These are phyloP conservation scores for Aspergillus puulaauensis DNA, from an alignment of 2,329 filamentous ascomycete species.

Conservation along the genomic window DNA sequence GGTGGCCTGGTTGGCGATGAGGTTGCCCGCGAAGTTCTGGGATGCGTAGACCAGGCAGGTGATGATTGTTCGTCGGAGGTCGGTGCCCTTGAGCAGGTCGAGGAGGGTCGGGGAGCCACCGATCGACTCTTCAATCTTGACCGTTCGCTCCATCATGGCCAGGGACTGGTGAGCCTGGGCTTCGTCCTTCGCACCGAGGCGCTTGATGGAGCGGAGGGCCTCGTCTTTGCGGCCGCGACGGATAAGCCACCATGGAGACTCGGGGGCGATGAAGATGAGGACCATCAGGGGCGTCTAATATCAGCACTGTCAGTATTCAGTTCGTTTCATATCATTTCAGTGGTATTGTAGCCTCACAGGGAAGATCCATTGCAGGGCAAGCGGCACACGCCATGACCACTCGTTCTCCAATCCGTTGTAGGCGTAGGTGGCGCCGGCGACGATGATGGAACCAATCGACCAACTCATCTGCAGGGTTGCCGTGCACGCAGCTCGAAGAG, in stretches of 20 bases:
- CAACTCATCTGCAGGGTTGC: conserved; percentile 31
- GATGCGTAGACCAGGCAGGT: conserved; percentile 33
- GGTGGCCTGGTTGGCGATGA: conserved; percentile 63
- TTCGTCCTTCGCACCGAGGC: conserved; percentile 19
- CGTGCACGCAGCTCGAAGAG: conserved; percentile 27
- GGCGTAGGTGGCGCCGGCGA: conserved; percentile 24
- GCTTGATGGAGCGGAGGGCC: conserved; percentile 24
- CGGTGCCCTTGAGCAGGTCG: conserved; percentile 34
- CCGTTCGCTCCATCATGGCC: conserved; percentile 35
- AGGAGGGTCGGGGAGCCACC: conserved; percentile 28
- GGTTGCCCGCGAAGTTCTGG: conserved; percentile 58
- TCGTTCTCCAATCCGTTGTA: conserved; percentile 20
- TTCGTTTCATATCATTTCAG: too few species aligned
- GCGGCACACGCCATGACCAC: conserved; percentile 28
- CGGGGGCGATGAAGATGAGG: conserved; percentile 27
- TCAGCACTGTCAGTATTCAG: too few species aligned
- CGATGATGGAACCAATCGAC: conserved; percentile 31
- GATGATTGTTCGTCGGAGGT: conserved; percentile 31
- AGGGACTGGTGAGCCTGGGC: conserved; percentile 22
- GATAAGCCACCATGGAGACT: conserved; percentile 31
- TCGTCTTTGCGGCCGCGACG: conserved; percentile 26
- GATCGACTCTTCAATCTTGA: conserved; percentile 30
- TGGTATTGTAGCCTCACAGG: conserved; percentile 20
- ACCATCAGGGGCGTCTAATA: conserved; percentile 28
- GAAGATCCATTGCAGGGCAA: conserved; percentile 32